Base-by-base conservation (phyloP, 2,329 filamentous ascomycete genomes). In the Trichoderma gracile region DNA sequence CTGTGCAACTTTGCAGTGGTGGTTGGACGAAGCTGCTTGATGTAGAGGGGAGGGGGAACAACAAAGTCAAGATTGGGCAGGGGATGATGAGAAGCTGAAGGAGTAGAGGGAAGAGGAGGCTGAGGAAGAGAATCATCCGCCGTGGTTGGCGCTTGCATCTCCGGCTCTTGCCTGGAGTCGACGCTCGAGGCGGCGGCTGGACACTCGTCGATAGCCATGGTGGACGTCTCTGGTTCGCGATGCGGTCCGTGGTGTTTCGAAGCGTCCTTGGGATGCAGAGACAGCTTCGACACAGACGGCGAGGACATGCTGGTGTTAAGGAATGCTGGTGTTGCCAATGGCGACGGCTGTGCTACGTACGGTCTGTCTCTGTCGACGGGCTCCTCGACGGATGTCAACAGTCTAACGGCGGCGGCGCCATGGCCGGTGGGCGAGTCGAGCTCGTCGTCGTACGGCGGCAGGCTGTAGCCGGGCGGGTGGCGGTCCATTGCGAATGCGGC, bases 311-410 rank as follows among this genome's bases (percentile, higher is more conserved):
- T 30, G 9, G 33, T 38, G 47, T 65, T 65, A 42, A 46, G 63
- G 49, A 54, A 55, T 55, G 63, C n/a, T 40, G 63, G 50, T 59
- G 63, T 59, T 65, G 63, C 55, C 50, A 57, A 19, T 65, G 63
- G 50, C 57, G 64, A 62, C 49, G 64, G 19, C 19, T 49, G 57
- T 62, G 46, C 27, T 63, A 65, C 64, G 47, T 65, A 65, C 64
- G 58, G 64, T 65, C 49, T 52, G 49, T 30, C 27, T 52, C 64
- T 65, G 15, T 66, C 65, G 30, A 73, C 69, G n/a, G 81, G 76
- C 53, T 87, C 85, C 71, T 88, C 86, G 74, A 86, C 80, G 7
- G 85, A 87, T 59, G 86, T 88, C 76, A 89, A 77, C 70, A 89
- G 77, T 70, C 86, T 81, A 62, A 89, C 81, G 67, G 81, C 83